These are phyloP conservation scores for Elsinoe fawcettii DNA, from an alignment of 2,329 filamentous ascomycete genomes.

Conservation along the genomic window DNA sequence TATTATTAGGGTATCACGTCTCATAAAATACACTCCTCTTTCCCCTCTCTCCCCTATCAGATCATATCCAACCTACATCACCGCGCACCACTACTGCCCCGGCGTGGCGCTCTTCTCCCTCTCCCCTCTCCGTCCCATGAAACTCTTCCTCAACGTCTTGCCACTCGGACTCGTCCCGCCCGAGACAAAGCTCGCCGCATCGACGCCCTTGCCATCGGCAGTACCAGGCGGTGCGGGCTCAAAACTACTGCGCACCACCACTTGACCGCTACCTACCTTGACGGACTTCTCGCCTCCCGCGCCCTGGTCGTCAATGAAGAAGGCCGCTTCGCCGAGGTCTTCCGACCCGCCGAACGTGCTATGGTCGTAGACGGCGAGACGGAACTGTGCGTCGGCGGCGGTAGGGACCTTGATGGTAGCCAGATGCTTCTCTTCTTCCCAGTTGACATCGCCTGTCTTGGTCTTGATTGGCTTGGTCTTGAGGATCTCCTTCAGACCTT, in stretches of 20 bases:
- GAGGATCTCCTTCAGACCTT: slow-evolving; percentile 67
- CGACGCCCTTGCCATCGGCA: background rate
- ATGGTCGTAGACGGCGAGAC: slow-evolving; percentile 76
- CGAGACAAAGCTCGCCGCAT: slow-evolving; percentile 3
- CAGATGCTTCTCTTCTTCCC: slow-evolving; percentile 46
- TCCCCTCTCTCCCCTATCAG: background rate
- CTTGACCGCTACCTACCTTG: slow-evolving; percentile 65
- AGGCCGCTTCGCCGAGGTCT: slow-evolving; percentile 74
- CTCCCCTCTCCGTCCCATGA: slow-evolving; percentile 16
- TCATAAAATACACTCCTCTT: slow-evolving; percentile 1
- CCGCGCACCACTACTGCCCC: slow-evolving; percentile 10
- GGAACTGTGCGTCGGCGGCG: slow-evolving; percentile 76
- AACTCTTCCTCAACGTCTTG: slow-evolving; percentile 17
- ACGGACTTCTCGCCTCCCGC: slow-evolving; percentile 61
- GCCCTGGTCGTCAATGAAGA: slow-evolving; percentile 79
- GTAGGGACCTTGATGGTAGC: slow-evolving; percentile 74
- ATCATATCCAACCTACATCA: background rate
- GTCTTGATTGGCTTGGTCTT: slow-evolving; percentile 90
- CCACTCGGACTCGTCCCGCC: background rate
- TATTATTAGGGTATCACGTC: slow-evolving; percentile 12
- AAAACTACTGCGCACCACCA: slow-evolving; percentile 70
- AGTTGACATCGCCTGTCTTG: slow-evolving; percentile 56
- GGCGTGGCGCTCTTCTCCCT: slow-evolving; percentile 17
- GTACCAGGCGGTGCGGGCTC: slow-evolving; percentile 26
- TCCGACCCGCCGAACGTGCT: slow-evolving; percentile 77